Percentiles rank a stretch among this genome's conserved stretches.
phyloP scores from a whole-genome alignment of 2,329 filamentous ascomycete genomes.

The Volutella citrinella region DNA sequence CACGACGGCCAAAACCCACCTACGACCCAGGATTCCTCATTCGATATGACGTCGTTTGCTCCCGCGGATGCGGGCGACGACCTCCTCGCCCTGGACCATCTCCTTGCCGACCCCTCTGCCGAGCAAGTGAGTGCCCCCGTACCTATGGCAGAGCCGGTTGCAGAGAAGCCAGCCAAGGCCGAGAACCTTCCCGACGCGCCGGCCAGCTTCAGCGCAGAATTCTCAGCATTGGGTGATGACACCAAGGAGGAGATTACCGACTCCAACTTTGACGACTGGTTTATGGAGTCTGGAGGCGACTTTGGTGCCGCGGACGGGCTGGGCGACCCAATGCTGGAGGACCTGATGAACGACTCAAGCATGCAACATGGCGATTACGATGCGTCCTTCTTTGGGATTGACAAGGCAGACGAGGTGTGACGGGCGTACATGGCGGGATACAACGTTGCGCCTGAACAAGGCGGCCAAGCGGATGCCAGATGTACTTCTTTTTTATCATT shows the following conservation, averaged over 20 bases:
- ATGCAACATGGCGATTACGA: conserved; percentile 47
- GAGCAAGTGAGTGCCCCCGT: conserved; percentile 13
- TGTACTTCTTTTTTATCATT: too few species aligned
- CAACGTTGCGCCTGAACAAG: too few species aligned
- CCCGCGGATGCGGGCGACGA: conserved; percentile 29
- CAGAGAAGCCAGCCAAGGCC: conserved; percentile 11
- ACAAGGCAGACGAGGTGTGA: conserved; percentile 16
- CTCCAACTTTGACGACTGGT: conserved; percentile 43
- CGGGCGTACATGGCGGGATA: too few species aligned
- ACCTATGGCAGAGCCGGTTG: conserved; percentile 10
- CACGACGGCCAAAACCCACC: conserved; percentile 23
- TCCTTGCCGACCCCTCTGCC: conserved; percentile 24
- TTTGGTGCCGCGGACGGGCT: conserved; percentile 29
- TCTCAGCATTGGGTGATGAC: too few species aligned
- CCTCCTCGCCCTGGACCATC: conserved; percentile 28
- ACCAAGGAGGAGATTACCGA: conserved; percentile 24
- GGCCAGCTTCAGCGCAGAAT: too few species aligned
- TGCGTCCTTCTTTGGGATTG: conserved; percentile 43
- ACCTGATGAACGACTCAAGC: conserved; percentile 45
- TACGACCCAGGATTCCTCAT: conserved; percentile 35
- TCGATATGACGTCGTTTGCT: conserved; percentile 45
- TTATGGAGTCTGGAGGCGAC: conserved; percentile 38
- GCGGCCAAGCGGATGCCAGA: too few species aligned
- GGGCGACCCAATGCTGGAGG: conserved; percentile 45
- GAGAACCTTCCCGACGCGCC: too few species aligned